A percentile compares a stretch with the other conserved stretches of the same genome.
Evolutionary conservation across 352 stramenopile genomes (phyloP).

Genomic region (Stephanocyclus meneghinianus): DNA sequence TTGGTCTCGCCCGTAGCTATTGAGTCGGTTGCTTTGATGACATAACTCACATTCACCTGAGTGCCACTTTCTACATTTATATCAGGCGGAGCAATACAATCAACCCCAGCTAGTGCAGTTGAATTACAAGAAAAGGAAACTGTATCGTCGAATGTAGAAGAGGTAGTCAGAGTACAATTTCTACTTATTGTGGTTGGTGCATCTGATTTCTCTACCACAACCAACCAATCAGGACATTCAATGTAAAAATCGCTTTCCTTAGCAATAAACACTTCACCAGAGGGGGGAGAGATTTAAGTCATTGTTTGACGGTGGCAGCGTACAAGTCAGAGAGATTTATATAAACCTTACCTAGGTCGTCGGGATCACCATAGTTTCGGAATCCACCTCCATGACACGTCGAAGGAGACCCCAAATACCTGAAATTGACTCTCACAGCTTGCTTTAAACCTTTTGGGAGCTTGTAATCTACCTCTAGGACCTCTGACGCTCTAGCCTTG

Average conservation of each 20-base stretch:
- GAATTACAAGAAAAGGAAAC: conserved; percentile 5
- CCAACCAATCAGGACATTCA: background rate
- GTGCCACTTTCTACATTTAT: background rate
- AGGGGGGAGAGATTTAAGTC: background rate
- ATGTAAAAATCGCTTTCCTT: conserved; percentile 5
- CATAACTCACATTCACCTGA: background rate
- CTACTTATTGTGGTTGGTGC: background rate
- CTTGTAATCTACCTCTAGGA: conserved; percentile 2
- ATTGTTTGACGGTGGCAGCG: background rate
- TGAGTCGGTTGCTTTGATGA: background rate
- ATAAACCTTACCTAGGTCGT: conserved; percentile 23
- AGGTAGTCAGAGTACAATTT: background rate
- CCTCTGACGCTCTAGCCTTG: background rate
- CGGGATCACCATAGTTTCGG: conserved; percentile 31
- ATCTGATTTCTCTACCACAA: background rate
- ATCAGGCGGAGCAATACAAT: background rate
- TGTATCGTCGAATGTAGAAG: background rate
- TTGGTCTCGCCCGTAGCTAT: background rate
- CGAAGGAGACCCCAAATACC: conserved; percentile 14
- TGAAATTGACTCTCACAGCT: conserved; percentile 45
- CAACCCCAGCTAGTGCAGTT: background rate
- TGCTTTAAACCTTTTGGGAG: background rate
- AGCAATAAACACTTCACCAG: background rate
- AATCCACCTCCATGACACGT: conserved; percentile 7
- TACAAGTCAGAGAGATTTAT: no score